These are phyloP conservation scores for Cladophialophora chaetospira DNA, from an alignment of 2,329 filamentous ascomycete species.

Conservation along the genomic window DNA sequence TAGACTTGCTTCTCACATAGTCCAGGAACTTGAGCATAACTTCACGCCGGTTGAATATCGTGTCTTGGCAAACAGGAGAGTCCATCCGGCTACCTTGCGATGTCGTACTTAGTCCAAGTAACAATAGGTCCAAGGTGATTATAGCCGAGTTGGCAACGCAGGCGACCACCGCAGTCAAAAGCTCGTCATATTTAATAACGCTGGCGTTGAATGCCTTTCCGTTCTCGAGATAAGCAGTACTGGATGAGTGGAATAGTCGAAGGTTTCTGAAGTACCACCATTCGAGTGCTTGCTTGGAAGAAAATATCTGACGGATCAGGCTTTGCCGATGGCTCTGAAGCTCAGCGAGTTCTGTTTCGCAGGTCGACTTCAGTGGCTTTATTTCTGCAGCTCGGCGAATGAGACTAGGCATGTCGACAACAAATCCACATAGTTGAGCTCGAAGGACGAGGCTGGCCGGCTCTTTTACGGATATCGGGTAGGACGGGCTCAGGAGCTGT, in stretches of 20 bases:
- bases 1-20: background rate
- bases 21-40: constrained; percentile 1
- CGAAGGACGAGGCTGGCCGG: constrained; percentile 17
- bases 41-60: background rate
- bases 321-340: background rate
- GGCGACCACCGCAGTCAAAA: constrained; percentile 6
- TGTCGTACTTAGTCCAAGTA: background rate
- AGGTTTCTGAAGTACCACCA: constrained; percentile 11
- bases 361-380: background rate
- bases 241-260: too few relatives aligned
- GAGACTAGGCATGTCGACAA: constrained; percentile 23
- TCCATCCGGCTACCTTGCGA: background rate
- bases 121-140: constrained; percentile 5
- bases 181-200: background rate
- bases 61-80: background rate
- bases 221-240: too few relatives aligned
- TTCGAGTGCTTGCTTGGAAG: constrained; percentile 6
- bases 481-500: background rate
- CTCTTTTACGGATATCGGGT: background rate
- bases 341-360: background rate
- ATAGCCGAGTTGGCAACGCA: constrained; percentile 10
- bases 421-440: constrained; percentile 21
- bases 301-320: background rate
- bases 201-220: background rate
- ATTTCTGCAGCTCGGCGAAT: background rate